Base-by-base conservation (phyloP, 164 flowering plant genomes). In the Saururus chinensis region DNA sequence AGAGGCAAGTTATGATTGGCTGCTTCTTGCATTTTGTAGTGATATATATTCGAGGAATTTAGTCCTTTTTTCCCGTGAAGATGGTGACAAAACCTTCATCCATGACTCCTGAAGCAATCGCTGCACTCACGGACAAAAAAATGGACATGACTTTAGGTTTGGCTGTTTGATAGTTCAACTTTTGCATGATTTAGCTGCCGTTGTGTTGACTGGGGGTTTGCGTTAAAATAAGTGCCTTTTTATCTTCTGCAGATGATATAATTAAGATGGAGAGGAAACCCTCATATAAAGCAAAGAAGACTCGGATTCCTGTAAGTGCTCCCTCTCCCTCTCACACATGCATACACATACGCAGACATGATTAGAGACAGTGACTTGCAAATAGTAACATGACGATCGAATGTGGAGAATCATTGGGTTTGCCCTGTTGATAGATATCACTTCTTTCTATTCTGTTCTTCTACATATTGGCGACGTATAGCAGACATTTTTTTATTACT, bases 71-170 rank as follows among this genome's bases (percentile, higher is more conserved):
- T n/a, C n/a, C n/a, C n/a, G 19, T 53, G 6, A 79, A 93, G 97
- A 93, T 90, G 97, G 92, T 85, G 0, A 54, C 81, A 48, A 81
- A 85, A 76, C 85, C 91, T 24, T 12, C 19, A 35, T 37, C 70
- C 40, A 66, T 93, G 5, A 78, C 91, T 13, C 78, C 37, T n/a
- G 95, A 88, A 67, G 83, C 87, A 7, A 79, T 90, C 74, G 37
- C 37, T 30, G 98, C 97, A 51, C 79, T 82, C 8, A 87, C 97
- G 4, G 96, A 90, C 73, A 93, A 93, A 88, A 93, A 93, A 68
- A 83, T 90, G 87, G 86, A 81, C 70, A 93, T 93, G 98, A 60
- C 85, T 12, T 72, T 93, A 73, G 98, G 98, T 91, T 57, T 45
- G 48, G 26, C 26, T 45, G 14, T 19, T 53, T 10, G 10, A 53